phyloP scores from a whole-genome alignment of 2,329 filamentous ascomycete genomes.

The Aureobasidium sp. region DNA sequence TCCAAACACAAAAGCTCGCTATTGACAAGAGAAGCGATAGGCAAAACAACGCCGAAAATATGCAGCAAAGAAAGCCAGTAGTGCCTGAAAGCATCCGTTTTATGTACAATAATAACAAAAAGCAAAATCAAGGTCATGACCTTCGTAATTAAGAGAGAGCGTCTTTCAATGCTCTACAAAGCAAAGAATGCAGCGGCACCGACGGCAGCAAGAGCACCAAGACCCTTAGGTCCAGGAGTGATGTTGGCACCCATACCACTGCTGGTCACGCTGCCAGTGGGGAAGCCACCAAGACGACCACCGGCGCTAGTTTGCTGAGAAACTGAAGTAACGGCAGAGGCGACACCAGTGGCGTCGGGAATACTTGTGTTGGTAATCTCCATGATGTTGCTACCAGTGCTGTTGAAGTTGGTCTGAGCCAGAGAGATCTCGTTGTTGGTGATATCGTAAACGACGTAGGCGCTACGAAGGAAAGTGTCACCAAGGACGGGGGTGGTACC shows the following conservation, averaged over 20 bases:
- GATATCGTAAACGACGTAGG: constrained; percentile 58
- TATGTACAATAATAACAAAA: neutral
- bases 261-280: constrained; percentile 6
- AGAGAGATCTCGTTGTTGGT: constrained; percentile 54
- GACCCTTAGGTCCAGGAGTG: constrained; percentile 23
- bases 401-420: constrained; percentile 56
- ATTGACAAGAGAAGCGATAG: neutral
- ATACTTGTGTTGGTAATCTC: constrained; percentile 49
- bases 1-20: neutral
- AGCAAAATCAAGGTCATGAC: constrained; percentile 2
- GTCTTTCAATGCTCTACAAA: constrained; percentile 18
- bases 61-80: neutral
- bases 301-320: constrained; percentile 36
- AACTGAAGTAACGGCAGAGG: constrained; percentile 44
- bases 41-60: neutral
- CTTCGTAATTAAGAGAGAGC: neutral
- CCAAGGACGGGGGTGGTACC: constrained; percentile 47
- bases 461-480: constrained; percentile 56
- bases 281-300: constrained; percentile 31
- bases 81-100: neutral
- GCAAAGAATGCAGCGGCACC: constrained; percentile 25
- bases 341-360: constrained; percentile 47
- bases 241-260: constrained; percentile 17
- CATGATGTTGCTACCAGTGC: constrained; percentile 43
- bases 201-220: constrained; percentile 24